Evolutionary conservation across 2,329 filamentous ascomycete species (phyloP), one percentile per base, ranked within the genome.

Genomic region (Lasiodiplodia gonubiensis): DNA sequence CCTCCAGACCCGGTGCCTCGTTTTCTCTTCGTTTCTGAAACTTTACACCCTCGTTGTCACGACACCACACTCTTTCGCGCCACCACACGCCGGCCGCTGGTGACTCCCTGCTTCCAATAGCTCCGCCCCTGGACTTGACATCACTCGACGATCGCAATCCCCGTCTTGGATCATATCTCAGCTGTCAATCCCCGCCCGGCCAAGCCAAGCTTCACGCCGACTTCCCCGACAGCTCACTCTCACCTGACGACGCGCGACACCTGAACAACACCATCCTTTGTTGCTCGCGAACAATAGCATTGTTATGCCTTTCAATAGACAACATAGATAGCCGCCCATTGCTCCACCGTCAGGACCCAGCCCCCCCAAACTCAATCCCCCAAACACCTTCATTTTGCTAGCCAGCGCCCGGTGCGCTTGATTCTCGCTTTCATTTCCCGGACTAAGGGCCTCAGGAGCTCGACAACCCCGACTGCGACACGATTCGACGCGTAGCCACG

Each of bases 291-390:
- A 66, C 64, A 60, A 35, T 60, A 23, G 18, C 64, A 60, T 66
- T 66, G 64, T 66, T 30, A 55, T 57, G 53, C 12, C 25, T 59
- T n/a, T 30, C 21, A 51, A 66, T 60, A 51, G 64, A 57, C 52
- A 66, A 57, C 52, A 66, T 55, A 66, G 53, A 66, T 59, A 66
- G 64, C 46, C 60, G n/a, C n/a, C n/a, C n/a, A n/a, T n/a, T n/a
- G n/a, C n/a, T n/a, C n/a, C n/a, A n/a, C n/a, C n/a, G n/a, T n/a
- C n/a, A n/a, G n/a, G n/a, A n/a, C n/a, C 3, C 8, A 33, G 30
- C 53, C 27, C 12, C 11, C n/a, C 64, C 30, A 18, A 4, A 18
- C 39, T 64, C 21, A 30, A n/a, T 8, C 30, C 30, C 49, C 6
- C 12, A 27, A n/a, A 53, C 64, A 30, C 64, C 46, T 11, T 10